Percentiles rank a stretch among this genome's conserved stretches.
phyloP scores from a whole-genome alignment of 805 yeast genomes.

The Metschnikowia henanensis region DNA sequence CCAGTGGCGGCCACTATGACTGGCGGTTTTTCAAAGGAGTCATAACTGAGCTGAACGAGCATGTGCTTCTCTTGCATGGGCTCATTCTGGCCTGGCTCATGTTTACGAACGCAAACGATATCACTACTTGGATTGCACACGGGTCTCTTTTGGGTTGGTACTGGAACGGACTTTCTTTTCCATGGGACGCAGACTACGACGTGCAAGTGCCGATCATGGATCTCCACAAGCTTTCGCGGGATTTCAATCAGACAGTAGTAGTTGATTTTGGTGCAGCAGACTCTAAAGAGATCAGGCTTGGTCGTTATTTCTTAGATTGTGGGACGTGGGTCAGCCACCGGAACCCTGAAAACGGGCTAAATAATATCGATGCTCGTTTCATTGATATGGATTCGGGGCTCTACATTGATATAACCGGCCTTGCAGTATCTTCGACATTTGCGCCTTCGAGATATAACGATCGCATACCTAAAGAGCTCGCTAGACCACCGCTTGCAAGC shows the following conservation, averaged over 20 bases:
- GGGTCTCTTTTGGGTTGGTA: constrained; percentile 31
- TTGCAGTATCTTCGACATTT: constrained; percentile 32
- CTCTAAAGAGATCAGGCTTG: constrained; percentile 45
- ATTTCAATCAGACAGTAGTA: constrained; percentile 24
- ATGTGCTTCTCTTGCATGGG: constrained; percentile 22
- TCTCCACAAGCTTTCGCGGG: constrained; percentile 21
- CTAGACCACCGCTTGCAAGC: constrained; percentile 22
- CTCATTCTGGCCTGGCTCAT: constrained; percentile 27
- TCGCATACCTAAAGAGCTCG: constrained; percentile 12
- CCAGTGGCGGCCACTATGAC: constrained; percentile 27
- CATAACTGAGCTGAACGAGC: constrained; percentile 15
- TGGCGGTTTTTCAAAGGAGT: constrained; percentile 29
- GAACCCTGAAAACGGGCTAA: constrained; percentile 45
- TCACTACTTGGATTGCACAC: constrained; percentile 30
- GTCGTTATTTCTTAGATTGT: constrained; percentile 48
- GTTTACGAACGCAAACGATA: constrained; percentile 23
- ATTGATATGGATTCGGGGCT: constrained; percentile 72
- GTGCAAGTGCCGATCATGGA: constrained; percentile 29
- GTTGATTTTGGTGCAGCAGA: constrained; percentile 30
- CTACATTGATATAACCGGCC: constrained; percentile 71
- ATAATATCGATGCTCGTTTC: constrained; percentile 64
- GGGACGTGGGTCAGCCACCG: constrained; percentile 56
- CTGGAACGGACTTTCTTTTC: constrained; percentile 29
- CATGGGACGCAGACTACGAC: constrained; percentile 31
- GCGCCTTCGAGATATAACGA: constrained; percentile 9